Base-by-base conservation (phyloP, 768 basidiomycete species). In the Pisolithus sp. region DNA sequence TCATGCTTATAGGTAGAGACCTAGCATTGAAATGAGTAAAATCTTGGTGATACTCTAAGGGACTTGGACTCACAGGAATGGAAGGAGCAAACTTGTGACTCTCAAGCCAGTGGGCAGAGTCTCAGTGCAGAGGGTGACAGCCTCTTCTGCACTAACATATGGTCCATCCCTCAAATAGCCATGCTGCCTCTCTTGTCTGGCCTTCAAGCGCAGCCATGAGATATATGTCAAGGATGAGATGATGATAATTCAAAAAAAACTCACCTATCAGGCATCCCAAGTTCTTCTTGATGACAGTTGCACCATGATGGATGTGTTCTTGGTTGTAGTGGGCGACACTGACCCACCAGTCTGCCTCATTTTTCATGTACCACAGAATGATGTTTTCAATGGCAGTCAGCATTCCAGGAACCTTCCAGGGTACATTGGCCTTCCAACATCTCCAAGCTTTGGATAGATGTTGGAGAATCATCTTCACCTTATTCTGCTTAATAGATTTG, bases 371-470 rank as follows among this genome's bases (percentile, higher is more conserved):
- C 48, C 95, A 87, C 39, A 99, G 71, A 56, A 99, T 97, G 69
- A 99, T 97, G 69, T 98, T 98, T 72, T 99, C 96, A 57, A 99
- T 96, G 12, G 96, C 93, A 1, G 96, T 97, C 0, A 93, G 93
- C 96, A 98, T 98, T 37, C 96, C 96, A 9, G 94, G 96, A 2
- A 98, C 96, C 71, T 98, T 97, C 96, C 96, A 99, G 18, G 96
- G 96, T 61, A 99, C 93, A 64, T 93, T 93, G 4, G 90, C 90
- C 69, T 93, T 93, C 90, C 90, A 93, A 71, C 94, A 97, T 60
- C 95, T 79, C 96, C 96, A 98, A 8, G 95, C 96, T 67, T 98
- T 96, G 4, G 94, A 96, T 59, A 98, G 72, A 67, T 98, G 96
- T 68, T 99, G 96, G 65, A 99, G 65, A 58, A 99, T 98, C 9